Evolutionary conservation across 2,329 filamentous ascomycete species (phyloP), one percentile per base, ranked within the genome.

Genomic region (Helotiales sp.): DNA sequence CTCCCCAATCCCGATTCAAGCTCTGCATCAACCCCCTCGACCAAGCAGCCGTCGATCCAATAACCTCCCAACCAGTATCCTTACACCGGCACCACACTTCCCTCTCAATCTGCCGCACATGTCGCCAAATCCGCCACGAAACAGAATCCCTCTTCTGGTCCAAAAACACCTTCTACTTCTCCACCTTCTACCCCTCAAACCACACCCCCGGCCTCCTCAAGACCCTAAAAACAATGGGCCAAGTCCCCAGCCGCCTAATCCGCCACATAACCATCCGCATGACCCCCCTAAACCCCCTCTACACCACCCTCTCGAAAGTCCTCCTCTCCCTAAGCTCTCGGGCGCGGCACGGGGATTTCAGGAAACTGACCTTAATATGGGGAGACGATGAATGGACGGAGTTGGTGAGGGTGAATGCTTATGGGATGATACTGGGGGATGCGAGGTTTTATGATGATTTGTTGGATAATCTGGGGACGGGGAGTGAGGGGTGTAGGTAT

Each of bases 61-160:
- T 51, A 10, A 50, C 53, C 25, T 47, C 47, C 6, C 24, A 29
- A 9, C 55, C 34, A 10, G 30, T 44, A 10, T 8, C 34, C 22
- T 27, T 27, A 29, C 19, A 15, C 17, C n/a, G 29, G 12, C 19
- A 29, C 6, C 54, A 48, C 30, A 54, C 59, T 10, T 59, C 59
- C 4, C 55, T 67, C 19, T 63, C 61, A 4, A 31, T 68, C 1
- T 38, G 60, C 2, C 56, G 63, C 2, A 60, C 60, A 17, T 63
- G 62, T 50, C 59, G 60, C 2, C 66, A 68, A 38, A 61, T 67
- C 10, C 59, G 66, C 34, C 27, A 59, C 12, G 66, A 68, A 38
- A 60, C 64, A 3, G 13, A 34, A 6, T 22, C 44, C 5, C 34
- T 65, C 0, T 65, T 67, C 51, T 68, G 65, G 65, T 1, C 27